A percentile compares a stretch with the other conserved stretches of the same genome.
phyloP scores from a whole-genome alignment of 345 rosid genomes.

The Turnera subulata region DNA sequence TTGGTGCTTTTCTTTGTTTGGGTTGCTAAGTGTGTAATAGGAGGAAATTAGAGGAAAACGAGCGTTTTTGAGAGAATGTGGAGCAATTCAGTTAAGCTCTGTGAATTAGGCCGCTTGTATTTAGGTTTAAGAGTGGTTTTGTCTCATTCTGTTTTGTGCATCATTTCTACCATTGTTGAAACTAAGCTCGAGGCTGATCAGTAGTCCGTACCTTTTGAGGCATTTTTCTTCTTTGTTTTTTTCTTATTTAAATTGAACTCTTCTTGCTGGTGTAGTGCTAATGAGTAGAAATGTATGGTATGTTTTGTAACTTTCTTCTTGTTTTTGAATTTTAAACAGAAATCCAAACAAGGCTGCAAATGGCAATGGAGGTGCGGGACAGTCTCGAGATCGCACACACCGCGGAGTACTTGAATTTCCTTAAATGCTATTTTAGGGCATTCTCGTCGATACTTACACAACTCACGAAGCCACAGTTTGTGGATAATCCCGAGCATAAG shows the following conservation, averaged over 20 bases:
- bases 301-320: background rate
- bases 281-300: too few relatives aligned
- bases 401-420: slow-evolving; percentile 89
- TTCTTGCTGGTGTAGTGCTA: too few relatives aligned
- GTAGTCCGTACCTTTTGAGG: too few relatives aligned
- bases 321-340: slow-evolving; percentile 42
- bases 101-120: too few relatives aligned
- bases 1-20: background rate
- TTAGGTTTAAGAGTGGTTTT: too few relatives aligned
- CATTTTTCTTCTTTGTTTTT: background rate
- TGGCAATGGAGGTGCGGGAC: slow-evolving; percentile 96
- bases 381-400: slow-evolving; percentile 98
- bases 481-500: slow-evolving; percentile 89
- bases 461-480: slow-evolving; percentile 74
- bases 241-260: too few relatives aligned
- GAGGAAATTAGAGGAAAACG: too few relatives aligned
- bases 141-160: too few relatives aligned
- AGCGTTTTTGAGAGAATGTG: too few relatives aligned
- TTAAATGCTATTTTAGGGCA: slow-evolving; percentile 90
- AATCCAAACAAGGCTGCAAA: slow-evolving; percentile 68
- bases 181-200: too few relatives aligned
- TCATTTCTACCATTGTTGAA: too few relatives aligned
- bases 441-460: slow-evolving; percentile 73
- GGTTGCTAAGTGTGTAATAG: background rate
- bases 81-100: too few relatives aligned